Conservation (phyloP, 2,329 filamentous ascomycete genomes). For the Fusarium pilosicola region DNA sequence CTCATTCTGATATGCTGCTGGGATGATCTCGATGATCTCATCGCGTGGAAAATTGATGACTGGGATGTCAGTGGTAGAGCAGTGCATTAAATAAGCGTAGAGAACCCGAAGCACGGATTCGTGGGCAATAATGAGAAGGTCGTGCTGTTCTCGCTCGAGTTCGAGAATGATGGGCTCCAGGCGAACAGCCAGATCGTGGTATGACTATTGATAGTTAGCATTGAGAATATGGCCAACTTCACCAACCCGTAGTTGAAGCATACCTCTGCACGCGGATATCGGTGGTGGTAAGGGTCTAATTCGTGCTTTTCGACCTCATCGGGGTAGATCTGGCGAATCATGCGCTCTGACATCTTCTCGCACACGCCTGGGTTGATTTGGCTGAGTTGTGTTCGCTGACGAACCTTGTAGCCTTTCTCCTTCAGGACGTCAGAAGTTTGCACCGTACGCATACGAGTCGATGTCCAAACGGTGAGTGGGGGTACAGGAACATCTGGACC, state of each 20-base stretch:
- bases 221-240: neutral
- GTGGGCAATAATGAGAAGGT: slow-evolving; percentile 97
- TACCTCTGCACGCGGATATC: slow-evolving; percentile 93
- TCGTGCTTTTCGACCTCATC: slow-evolving; percentile 95
- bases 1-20: slow-evolving; percentile 96
- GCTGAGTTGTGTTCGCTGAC: slow-evolving; percentile 94
- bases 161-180: slow-evolving; percentile 98
- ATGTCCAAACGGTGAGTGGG: slow-evolving; percentile 92
- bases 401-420: slow-evolving; percentile 82
- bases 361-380: slow-evolving; percentile 97
- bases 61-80: slow-evolving; percentile 93
- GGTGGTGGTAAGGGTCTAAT: slow-evolving; percentile 93
- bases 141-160: slow-evolving; percentile 94
- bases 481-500: slow-evolving; percentile 76
- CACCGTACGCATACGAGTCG: slow-evolving; percentile 86
- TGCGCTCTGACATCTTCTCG: slow-evolving; percentile 88
- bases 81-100: slow-evolving; percentile 98
- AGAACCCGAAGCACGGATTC: slow-evolving; percentile 97
- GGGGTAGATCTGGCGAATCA: slow-evolving; percentile 83
- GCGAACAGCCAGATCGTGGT: slow-evolving; percentile 97
- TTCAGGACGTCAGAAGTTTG: slow-evolving; percentile 89
- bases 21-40: slow-evolving; percentile 99
- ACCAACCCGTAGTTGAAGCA: neutral
- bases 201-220: slow-evolving; percentile 70
- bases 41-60: slow-evolving; percentile 92